Percentiles rank a stretch among this genome's conserved stretches.
These are phyloP conservation scores for Triticum urartu DNA, from an alignment of 176 grass and related monocot species.

Conservation along the genomic window DNA sequence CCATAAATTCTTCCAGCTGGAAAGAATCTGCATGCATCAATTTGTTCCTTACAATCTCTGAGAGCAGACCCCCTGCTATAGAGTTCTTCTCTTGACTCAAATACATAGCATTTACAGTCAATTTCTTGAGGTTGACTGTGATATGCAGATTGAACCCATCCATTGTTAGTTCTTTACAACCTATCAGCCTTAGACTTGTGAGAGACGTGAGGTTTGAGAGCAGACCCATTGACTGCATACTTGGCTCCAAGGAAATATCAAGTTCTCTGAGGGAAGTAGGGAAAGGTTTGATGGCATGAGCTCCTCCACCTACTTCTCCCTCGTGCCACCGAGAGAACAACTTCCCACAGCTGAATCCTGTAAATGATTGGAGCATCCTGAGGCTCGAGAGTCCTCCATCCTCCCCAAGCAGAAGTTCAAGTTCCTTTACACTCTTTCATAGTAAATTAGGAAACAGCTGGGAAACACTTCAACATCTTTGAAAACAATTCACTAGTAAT, in stretches of 20 bases:
- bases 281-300: not conserved
- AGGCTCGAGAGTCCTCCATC: not conserved
- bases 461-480: not conserved
- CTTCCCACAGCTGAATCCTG: not conserved
- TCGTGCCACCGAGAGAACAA: not conserved
- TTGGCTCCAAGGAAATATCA: not conserved
- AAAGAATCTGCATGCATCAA: not conserved
- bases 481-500: not conserved
- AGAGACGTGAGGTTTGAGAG: not conserved
- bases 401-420: not conserved
- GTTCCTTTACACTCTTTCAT: not conserved
- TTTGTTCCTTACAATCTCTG: not conserved
- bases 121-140: not conserved
- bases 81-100: accelerated
- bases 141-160: not conserved
- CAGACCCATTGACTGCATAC: not conserved
- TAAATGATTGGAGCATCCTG: not conserved
- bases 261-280: not conserved
- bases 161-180: not conserved
- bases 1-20: not conserved
- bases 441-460: not conserved
- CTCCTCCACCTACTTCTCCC: not conserved
- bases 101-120: not conserved
- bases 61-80: not conserved
- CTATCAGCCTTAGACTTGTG: accelerated